These are phyloP conservation scores for Ananas comosus DNA, from an alignment of 176 grass and related monocot species.

Conservation along the genomic window DNA sequence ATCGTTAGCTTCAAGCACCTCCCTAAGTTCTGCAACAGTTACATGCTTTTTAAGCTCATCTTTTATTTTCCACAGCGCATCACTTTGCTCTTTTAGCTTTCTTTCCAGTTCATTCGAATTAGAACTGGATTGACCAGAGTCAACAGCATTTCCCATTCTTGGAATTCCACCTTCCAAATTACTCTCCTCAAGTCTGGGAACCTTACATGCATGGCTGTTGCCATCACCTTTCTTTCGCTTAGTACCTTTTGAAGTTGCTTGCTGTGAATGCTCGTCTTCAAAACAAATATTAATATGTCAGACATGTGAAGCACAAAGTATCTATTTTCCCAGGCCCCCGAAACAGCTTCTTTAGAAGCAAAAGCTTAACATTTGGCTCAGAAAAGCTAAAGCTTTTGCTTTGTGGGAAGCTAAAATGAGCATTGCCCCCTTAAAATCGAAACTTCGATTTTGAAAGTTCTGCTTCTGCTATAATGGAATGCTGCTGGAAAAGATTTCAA, in stretches of 20 bases:
- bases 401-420: no score
- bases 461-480: no score
- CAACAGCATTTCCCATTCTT: conserved; percentile 33
- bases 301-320: conserved; percentile 2
- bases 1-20: conserved; percentile 80
- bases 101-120: conserved; percentile 38
- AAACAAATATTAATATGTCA: conserved; percentile 22
- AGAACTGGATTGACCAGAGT: conserved; percentile 22
- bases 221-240: conserved; percentile 52
- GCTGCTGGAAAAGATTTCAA: no score
- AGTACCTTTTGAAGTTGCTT: conserved; percentile 42
- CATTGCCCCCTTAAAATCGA: no score
- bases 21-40: conserved; percentile 60
- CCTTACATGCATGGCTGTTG: conserved; percentile 36
- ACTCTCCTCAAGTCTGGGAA: conserved; percentile 39
- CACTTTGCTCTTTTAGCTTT: conserved; percentile 74
- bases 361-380: no score
- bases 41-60: conserved; percentile 83
- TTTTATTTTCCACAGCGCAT: conserved; percentile 77
- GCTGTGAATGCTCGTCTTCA: conserved; percentile 24
- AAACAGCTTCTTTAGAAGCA: no score
- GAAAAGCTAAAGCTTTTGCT: no score
- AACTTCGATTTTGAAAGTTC: no score
- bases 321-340: no score
- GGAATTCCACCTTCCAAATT: conserved; percentile 24